Evolutionary conservation across 2,329 filamentous ascomycete species (phyloP).

Genomic region (Verticillium tricorpus): DNA sequence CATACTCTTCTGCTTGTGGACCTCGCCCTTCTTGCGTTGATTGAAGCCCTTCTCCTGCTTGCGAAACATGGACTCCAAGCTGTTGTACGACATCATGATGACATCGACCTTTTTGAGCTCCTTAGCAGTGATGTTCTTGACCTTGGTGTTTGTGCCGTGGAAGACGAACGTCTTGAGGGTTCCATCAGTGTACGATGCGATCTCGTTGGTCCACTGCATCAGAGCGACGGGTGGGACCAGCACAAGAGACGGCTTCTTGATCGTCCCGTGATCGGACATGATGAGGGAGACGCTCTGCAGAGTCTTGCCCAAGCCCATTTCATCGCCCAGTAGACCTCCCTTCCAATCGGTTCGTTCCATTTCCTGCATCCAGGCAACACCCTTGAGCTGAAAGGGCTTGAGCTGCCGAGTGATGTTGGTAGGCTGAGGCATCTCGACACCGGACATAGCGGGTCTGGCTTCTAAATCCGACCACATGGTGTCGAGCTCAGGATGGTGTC

Average conservation of each 20-base stretch:
- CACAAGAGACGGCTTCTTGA: slow-evolving; percentile 71
- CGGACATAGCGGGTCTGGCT: slow-evolving; percentile 61
- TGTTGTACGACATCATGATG: slow-evolving; percentile 95
- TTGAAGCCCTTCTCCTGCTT: slow-evolving; percentile 86
- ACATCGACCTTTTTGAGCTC: slow-evolving; percentile 83
- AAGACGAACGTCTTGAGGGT: slow-evolving; percentile 87
- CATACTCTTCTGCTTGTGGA: slow-evolving; percentile 69
- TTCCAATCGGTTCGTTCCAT: slow-evolving; percentile 85
- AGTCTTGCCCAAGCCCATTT: slow-evolving; percentile 99
- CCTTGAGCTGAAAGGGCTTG: slow-evolving; percentile 92
- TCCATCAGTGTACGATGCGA: slow-evolving; percentile 76
- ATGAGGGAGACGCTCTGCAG: slow-evolving; percentile 97
- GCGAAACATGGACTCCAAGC: slow-evolving; percentile 84
- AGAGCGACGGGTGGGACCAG: slow-evolving; percentile 88
- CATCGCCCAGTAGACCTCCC: slow-evolving; percentile 88
- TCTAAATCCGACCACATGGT: slow-evolving; percentile 83
- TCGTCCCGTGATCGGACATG: slow-evolving; percentile 93
- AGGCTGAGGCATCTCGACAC: slow-evolving; percentile 64
- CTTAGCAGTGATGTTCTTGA: slow-evolving; percentile 69
- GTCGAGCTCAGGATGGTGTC: slow-evolving; percentile 69
- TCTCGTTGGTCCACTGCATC: slow-evolving; percentile 91
- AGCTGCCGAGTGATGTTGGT: slow-evolving; percentile 73
- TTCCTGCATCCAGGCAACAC: slow-evolving; percentile 86
- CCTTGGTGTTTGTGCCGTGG: slow-evolving; percentile 80
- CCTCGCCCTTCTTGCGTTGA: slow-evolving; percentile 67